A percentile compares a stretch with the other conserved stretches of the same genome.
Conservation (phyloP, 1,139 yeast genomes). For the Taphrina betulina region DNA sequence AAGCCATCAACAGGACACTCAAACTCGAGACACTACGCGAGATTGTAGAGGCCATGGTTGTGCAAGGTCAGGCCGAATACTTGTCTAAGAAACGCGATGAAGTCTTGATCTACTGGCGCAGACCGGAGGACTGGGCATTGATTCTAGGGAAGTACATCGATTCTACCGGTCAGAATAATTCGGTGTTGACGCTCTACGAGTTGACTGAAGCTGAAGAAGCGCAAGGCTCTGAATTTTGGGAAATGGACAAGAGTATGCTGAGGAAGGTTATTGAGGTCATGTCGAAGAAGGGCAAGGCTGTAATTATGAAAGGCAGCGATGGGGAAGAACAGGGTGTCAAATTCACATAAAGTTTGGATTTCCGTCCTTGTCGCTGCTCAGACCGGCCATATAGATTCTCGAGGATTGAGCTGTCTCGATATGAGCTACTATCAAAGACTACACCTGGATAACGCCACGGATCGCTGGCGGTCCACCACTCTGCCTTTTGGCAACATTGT, state of each 20-base stretch:
- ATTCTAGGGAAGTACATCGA: conserved; percentile 56
- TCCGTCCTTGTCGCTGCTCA: too few species aligned
- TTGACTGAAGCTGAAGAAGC: conserved; percentile 64
- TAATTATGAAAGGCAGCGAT: conserved; percentile 59
- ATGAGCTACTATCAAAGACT: too few species aligned
- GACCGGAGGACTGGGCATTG: conserved; percentile 75
- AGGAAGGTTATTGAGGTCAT: conserved; percentile 58
- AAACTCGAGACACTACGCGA: conserved; percentile 56
- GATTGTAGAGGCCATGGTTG: conserved; percentile 60
- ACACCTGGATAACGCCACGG: too few species aligned
- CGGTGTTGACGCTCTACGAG: conserved; percentile 81
- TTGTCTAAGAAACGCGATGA: conserved; percentile 41
- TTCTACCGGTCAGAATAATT: conserved; percentile 71
- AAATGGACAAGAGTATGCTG: conserved; percentile 61
- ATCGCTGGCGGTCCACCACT: too few species aligned
- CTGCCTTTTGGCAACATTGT: too few species aligned
- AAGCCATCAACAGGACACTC: conserved; percentile 50
- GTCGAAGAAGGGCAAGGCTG: conserved; percentile 67
- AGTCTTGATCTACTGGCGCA: conserved; percentile 62
- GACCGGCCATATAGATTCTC: too few species aligned
- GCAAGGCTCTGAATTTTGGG: conserved; percentile 52
- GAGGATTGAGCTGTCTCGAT: too few species aligned
- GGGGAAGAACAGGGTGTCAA: conserved; percentile 68
- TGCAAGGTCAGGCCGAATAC: conserved; percentile 57
- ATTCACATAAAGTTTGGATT: conserved; percentile 39